phyloP scores from a whole-genome alignment of 768 basidiomycete species.

The Pisolithus microcarpus region DNA sequence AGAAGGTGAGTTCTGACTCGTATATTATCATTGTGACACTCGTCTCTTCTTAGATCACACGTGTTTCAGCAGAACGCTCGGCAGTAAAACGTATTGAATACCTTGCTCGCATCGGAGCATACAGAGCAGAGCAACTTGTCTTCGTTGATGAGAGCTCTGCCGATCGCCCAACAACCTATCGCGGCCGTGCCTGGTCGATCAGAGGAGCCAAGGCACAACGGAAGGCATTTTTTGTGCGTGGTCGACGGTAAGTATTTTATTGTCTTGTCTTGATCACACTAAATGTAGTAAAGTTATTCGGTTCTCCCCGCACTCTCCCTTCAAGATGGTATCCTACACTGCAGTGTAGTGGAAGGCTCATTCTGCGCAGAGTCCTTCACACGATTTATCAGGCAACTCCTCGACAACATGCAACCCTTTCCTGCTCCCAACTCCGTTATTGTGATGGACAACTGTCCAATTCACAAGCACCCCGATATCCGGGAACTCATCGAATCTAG shows the following conservation, averaged over 20 bases:
- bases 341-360: slow-evolving; percentile 22
- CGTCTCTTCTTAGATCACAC: neutral
- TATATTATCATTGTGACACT: neutral
- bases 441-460: too few species aligned
- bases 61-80: neutral
- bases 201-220: neutral
- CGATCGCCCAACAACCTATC: too few species aligned
- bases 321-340: slow-evolving; percentile 26
- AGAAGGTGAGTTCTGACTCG: slow-evolving; percentile 1
- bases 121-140: neutral
- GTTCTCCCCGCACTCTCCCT: slow-evolving; percentile 25
- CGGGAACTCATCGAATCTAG: too few species aligned
- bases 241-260: slow-evolving; percentile 9
- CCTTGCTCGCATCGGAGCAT: neutral
- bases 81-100: neutral
- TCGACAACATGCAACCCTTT: slow-evolving; percentile 32
- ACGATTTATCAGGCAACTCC: slow-evolving; percentile 27
- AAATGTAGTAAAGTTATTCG: slow-evolving; percentile 18
- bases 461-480: slow-evolving; percentile 17
- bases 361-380: slow-evolving; percentile 23
- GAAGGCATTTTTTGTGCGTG: slow-evolving; percentile 12
- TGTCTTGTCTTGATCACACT: too few species aligned
- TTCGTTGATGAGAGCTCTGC: too few species aligned
- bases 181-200: too few species aligned
- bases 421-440: slow-evolving; percentile 17